Conservation (phyloP, 805 yeast species). For the Teunomyces panamensis region DNA sequence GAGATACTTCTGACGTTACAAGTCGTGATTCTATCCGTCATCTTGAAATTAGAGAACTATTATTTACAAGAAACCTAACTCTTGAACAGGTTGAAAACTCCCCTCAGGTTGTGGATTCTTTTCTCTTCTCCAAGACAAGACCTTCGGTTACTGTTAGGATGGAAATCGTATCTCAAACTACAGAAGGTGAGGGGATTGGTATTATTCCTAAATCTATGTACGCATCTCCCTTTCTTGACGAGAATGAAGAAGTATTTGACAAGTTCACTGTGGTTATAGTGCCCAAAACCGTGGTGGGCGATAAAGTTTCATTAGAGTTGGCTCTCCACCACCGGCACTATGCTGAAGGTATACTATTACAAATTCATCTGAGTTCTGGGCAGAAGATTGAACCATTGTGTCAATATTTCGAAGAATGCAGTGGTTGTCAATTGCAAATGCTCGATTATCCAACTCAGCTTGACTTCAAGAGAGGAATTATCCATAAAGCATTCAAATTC, state of each 20-base stretch:
- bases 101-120: slow-evolving; percentile 19
- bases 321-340: slow-evolving; percentile 27
- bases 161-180: slow-evolving; percentile 24
- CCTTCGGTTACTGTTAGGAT: slow-evolving; percentile 14
- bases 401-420: slow-evolving; percentile 32
- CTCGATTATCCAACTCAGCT: slow-evolving; percentile 37
- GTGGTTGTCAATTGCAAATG: slow-evolving; percentile 46
- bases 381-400: slow-evolving; percentile 18
- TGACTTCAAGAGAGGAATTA: slow-evolving; percentile 24
- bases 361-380: slow-evolving; percentile 10
- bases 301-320: slow-evolving; percentile 27
- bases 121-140: slow-evolving; percentile 20
- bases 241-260: slow-evolving; percentile 12
- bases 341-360: slow-evolving; percentile 28
- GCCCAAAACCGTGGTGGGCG: slow-evolving; percentile 42
- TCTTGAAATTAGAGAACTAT: slow-evolving; percentile 23
- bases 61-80: slow-evolving; percentile 11
- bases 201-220: slow-evolving; percentile 23
- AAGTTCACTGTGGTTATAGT: slow-evolving; percentile 25
- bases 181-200: slow-evolving; percentile 39
- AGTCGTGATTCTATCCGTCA: slow-evolving; percentile 22
- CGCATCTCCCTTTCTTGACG: slow-evolving; percentile 11
- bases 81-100: slow-evolving; percentile 18
- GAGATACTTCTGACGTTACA: slow-evolving; percentile 30
- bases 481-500: slow-evolving; percentile 32